Evolutionary conservation across 2,329 filamentous ascomycete genomes (phyloP).

Genomic region (Aspergillus bombycis): DNA sequence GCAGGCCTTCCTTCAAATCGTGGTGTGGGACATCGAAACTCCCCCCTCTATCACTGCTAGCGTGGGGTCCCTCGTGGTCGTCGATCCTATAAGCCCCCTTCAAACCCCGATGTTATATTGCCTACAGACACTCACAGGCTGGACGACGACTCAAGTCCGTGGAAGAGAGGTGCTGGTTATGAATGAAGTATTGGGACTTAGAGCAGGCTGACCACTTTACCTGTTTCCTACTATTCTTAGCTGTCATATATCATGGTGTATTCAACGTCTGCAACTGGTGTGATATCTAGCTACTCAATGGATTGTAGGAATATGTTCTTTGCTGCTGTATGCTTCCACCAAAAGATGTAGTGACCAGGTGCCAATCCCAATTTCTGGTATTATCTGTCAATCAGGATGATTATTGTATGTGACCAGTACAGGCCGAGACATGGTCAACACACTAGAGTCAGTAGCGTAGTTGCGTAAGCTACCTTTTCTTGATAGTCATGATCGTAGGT

Average conservation of each 20-base stretch:
- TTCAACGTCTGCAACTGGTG: neutral
- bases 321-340: neutral
- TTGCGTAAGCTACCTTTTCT: neutral
- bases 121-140: conserved; percentile 35
- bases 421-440: neutral
- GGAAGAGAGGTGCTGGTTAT: conserved; percentile 67
- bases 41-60: too few relatives aligned
- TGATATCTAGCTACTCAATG: neutral
- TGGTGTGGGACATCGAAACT: neutral
- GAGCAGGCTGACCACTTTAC: neutral
- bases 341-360: neutral
- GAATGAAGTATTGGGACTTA: conserved; percentile 36
- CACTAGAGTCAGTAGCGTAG: neutral
- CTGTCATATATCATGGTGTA: neutral
- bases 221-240: neutral
- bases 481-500: neutral
- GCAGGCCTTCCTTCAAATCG: conserved; percentile 49
- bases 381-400: too few relatives aligned
- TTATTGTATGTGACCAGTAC: too few relatives aligned
- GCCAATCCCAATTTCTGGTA: neutral
- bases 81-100: conserved; percentile 12
- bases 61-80: too few relatives aligned
- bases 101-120: conserved; percentile 28
- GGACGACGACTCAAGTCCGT: conserved; percentile 60
- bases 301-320: neutral